Evolutionary conservation across 78 protist species (phyloP).

Genomic region (Polysphondylium violaceum): DNA sequence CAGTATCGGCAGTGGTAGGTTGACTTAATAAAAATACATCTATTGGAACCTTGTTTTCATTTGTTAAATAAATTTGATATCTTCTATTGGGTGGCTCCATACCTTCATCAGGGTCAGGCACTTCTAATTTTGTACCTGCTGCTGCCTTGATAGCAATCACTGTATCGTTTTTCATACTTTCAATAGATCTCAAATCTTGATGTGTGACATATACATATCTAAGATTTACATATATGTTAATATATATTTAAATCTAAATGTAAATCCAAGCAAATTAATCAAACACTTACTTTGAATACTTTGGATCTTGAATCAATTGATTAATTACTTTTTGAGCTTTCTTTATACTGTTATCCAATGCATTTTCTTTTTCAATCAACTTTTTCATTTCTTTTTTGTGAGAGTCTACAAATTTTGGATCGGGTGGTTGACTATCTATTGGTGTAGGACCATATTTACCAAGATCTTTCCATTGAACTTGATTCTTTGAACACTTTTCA

Average conservation of each 20-base stretch:
- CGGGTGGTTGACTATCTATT: neutral
- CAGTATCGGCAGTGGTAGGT: neutral
- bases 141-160: conserved; percentile 94
- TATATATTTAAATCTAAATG: neutral
- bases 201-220: conserved; percentile 87
- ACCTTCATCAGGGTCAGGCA: conserved; percentile 93
- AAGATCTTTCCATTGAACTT: conserved; percentile 90
- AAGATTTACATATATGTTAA: neutral
- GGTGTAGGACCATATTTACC: conserved; percentile 21
- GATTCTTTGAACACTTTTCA: conserved; percentile 94
- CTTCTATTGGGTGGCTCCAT: conserved; percentile 75
- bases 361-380: conserved; percentile 42
- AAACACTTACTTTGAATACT: conserved; percentile 40
- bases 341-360: conserved; percentile 16
- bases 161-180: conserved; percentile 82
- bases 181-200: conserved; percentile 86
- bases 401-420: conserved; percentile 45
- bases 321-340: conserved; percentile 26
- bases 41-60: conserved; percentile 42
- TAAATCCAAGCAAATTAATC: neutral
- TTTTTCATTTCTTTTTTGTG: conserved; percentile 44
- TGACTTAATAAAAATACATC: conserved; percentile 74
- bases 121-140: conserved; percentile 90
- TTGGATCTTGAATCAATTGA: conserved; percentile 6
- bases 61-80: conserved; percentile 59